Conservation (phyloP, 306 rosid species). For the Begonia loranthoides region DNA sequence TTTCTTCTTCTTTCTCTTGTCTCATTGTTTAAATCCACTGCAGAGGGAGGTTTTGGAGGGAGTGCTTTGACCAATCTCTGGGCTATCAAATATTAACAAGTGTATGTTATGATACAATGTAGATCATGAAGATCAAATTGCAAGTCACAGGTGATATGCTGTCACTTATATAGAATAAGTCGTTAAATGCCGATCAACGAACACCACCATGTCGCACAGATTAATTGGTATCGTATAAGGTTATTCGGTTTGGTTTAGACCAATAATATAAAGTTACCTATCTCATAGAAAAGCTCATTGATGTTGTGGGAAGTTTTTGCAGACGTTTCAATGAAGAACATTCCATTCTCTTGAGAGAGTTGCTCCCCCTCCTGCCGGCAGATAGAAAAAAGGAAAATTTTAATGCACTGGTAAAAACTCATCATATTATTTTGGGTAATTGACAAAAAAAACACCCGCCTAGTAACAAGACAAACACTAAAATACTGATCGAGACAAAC, state of each 20-base stretch:
- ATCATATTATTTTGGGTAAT: too few relatives aligned
- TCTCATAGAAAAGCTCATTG: constrained; percentile 72
- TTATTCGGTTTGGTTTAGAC: too few relatives aligned
- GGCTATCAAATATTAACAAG: not conserved
- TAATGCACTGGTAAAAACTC: not conserved
- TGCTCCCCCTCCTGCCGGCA: constrained; percentile 55
- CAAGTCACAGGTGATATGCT: too few relatives aligned
- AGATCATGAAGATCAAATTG: too few relatives aligned
- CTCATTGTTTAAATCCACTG: not conserved
- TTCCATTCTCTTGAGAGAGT: constrained; percentile 67
- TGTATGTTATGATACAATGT: too few relatives aligned
- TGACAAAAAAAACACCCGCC: too few relatives aligned
- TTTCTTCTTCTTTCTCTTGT: not conserved
- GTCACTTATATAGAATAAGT: too few relatives aligned
- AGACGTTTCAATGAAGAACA: constrained; percentile 79
- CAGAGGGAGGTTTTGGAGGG: not conserved
- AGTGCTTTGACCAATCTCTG: not conserved
- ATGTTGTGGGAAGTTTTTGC: constrained; percentile 67
- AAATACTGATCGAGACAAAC: too few relatives aligned
- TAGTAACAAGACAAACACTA: too few relatives aligned
- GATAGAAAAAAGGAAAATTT: not conserved
- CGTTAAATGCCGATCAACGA: too few relatives aligned
- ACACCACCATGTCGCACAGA: too few relatives aligned
- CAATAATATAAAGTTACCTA: constrained; percentile 26
- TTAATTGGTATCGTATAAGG: too few relatives aligned